Evolutionary conservation across 495 filamentous ascomycete species (phyloP), one percentile per base, ranked within the genome.

Genomic region (Aspergillus sclerotiicarbonarius): DNA sequence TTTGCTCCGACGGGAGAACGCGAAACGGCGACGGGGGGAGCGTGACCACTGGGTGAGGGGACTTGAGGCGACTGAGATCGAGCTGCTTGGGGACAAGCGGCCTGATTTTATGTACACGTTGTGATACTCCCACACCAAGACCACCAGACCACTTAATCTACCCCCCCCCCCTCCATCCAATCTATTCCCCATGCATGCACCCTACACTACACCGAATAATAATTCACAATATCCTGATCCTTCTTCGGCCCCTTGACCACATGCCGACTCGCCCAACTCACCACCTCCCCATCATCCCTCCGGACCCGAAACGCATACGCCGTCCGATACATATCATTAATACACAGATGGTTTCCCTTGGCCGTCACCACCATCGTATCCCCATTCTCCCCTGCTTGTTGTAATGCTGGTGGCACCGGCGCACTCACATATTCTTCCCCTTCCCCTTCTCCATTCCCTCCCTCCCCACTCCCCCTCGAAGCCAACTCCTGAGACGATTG

Each of bases 91-190:
- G 5, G 93, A 96, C 69, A 70, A 63, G 67, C 77, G 85, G 65
- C 90, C 90, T 3, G 87, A 91, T 67, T 96, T 96, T 64, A 70
- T 89, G 3, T 96, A 95, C 66, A 92, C 84, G 6, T 62, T 86
- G 59, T 90, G 57, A 65, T 44, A 25, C 10, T 4, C 1, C 12
- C 9, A 41, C n/a, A 41, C 25, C 25, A 2, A 5, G 25, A 25
- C 37, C 5, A 13, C 37, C 4, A 37, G n/a, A 3, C 1, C 51
- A 35, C 7, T 18, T 2, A 20, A 52, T 10, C 53, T 15, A 13
- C 10, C 41, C 19, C 15, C 37, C 13, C 13, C n/a, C 5, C 13
- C 35, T 12, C 35, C 3, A 3, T 41, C 10, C 5, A 13, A 6
- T 13, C n/a, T n/a, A 41, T 4, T 41, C 37, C 8, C 13, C 37